Conservation (phyloP, 2,329 filamentous ascomycete genomes). For the Fusarium longipes region DNA sequence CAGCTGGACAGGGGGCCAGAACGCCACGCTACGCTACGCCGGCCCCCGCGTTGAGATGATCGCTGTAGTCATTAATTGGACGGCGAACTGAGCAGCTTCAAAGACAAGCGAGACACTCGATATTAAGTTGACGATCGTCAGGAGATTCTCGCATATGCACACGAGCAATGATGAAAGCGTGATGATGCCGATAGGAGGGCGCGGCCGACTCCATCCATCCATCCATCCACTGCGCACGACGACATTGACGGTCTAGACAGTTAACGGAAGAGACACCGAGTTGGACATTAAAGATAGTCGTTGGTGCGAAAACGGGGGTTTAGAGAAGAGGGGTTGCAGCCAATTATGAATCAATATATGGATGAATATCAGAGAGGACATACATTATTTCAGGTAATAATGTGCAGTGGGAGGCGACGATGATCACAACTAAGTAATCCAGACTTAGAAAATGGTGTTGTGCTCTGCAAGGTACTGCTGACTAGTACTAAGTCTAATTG, state of each 20-base stretch:
- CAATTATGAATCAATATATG: slow-evolving; percentile 7
- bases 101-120: slow-evolving; percentile 27
- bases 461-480: slow-evolving; percentile 7
- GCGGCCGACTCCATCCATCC: background rate
- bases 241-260: background rate
- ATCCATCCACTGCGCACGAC: background rate
- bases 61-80: slow-evolving; percentile 20
- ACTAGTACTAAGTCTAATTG: too few relatives aligned
- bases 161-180: background rate
- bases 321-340: slow-evolving; percentile 14
- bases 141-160: slow-evolving; percentile 16
- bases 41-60: slow-evolving; percentile 4
- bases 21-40: slow-evolving; percentile 15
- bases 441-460: slow-evolving; percentile 16
- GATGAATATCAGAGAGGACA: slow-evolving; percentile 12
- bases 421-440: slow-evolving; percentile 31
- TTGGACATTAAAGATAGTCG: background rate
- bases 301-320: slow-evolving; percentile 3
- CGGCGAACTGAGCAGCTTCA: background rate
- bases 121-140: slow-evolving; percentile 30
- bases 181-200: background rate
- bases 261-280: background rate
- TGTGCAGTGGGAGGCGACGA: slow-evolving; percentile 17
- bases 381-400: slow-evolving; percentile 1
- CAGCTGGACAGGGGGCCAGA: slow-evolving; percentile 36